Base-by-base conservation (phyloP, 306 rosid genomes). In the Arachis hypogaea region DNA sequence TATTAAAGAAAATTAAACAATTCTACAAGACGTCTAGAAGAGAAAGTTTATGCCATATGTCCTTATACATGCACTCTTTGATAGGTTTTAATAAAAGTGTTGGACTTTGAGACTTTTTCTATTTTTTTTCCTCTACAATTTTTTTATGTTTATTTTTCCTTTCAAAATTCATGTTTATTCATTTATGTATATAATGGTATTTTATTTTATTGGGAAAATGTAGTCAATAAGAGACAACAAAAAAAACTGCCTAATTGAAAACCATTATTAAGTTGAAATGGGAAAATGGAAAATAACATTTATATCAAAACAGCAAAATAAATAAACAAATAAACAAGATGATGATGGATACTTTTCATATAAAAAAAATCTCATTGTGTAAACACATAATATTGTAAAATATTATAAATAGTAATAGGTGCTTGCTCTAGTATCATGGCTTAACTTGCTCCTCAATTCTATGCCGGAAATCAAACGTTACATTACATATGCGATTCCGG, bases 361-460 rank as follows among this genome's bases (percentile, higher is more conserved):
- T 10, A 47, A 47, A 47, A 47, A 5, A 11, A 47, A 47, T 4
- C 0, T 9, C 11, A 3, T 4, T 41, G 42, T 9, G 28, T 51
- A 59, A 59, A 46, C 11, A 18, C 62, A 59, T 45, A 29, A 0
- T 45, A 11, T 45, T 18, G 54, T 22, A 22, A 22, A 33, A 33
- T 1, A 33, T 33, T 33, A 33, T 33, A 33, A 33, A 33, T 33
- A 1, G 38, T 33, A 33, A 33, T 2, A 33, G 38, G 38, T 2
- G 38, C 4, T 33, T 33, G 2, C 38, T 33, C 2, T 33, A 33
- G 62, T 80, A 12, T 62, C 6, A 58, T 11, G 41, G 77, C 84
- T 28, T 57, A 9, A 40, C 47, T 76, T 71, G 45, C 85, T 81
- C 72, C 78, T 11, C 28, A 59, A 68, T 66, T 42, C 9, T 0